Evolutionary conservation across 805 yeast species (phyloP).

Genomic region (Candida namnaoensis): DNA sequence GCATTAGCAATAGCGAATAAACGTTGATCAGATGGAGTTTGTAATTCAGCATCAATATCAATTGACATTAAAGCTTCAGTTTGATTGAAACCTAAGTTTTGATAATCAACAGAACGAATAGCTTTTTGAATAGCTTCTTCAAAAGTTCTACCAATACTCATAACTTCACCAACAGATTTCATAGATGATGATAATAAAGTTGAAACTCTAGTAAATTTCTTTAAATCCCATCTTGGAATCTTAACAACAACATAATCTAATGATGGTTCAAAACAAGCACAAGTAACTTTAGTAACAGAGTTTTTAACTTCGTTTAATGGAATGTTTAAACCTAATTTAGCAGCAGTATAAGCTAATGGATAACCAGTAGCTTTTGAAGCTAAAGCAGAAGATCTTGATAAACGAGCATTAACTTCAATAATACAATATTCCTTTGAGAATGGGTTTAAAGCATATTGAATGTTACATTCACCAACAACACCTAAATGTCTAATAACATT

Average conservation of each 20-base stretch:
- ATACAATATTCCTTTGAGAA: conserved; percentile 91
- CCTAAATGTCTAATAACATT: conserved; percentile 96
- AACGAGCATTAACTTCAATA: conserved; percentile 95
- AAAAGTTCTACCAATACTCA: conserved; percentile 95
- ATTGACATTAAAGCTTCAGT: conserved; percentile 77
- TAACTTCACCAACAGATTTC: conserved; percentile 99
- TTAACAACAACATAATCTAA: conserved; percentile 94
- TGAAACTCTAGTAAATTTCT: conserved; percentile 90
- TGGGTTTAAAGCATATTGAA: conserved; percentile 94
- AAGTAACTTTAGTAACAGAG: conserved; percentile 88
- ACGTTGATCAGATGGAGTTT: conserved; percentile 96
- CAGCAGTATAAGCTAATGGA: conserved; percentile 97
- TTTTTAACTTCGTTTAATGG: conserved; percentile 87
- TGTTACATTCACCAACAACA: conserved; percentile 98
- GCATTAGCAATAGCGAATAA: conserved; percentile 96
- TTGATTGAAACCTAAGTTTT: conserved; percentile 81
- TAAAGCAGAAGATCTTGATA: conserved; percentile 96
- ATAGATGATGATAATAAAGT: conserved; percentile 82
- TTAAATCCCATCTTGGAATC: conserved; percentile 98
- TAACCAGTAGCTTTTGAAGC: conserved; percentile 99
- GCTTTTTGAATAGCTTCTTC: conserved; percentile 99
- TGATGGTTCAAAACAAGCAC: conserved; percentile 96
- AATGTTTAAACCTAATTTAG: conserved; percentile 88
- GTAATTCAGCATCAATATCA: conserved; percentile 87
- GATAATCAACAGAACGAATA: conserved; percentile 92